Evolutionary conservation across 2,329 filamentous ascomycete genomes (phyloP).

Genomic region (Ophiostoma sp.): DNA sequence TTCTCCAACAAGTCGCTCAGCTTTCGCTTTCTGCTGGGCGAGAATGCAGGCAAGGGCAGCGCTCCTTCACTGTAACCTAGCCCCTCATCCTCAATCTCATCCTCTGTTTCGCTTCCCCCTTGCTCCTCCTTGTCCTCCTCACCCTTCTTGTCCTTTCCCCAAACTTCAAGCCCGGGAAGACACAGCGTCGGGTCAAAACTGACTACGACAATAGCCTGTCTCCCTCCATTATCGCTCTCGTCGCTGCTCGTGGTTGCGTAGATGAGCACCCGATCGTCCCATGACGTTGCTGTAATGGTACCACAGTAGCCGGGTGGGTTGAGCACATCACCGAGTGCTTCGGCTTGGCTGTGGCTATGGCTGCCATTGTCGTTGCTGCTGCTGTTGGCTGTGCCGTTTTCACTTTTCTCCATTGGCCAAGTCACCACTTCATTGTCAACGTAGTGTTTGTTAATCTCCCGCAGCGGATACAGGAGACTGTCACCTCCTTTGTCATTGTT

Average conservation of each 20-base stretch:
- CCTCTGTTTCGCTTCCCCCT: not conserved
- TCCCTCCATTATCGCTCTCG: slow-evolving; percentile 30
- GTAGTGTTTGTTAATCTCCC: slow-evolving; percentile 33
- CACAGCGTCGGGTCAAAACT: slow-evolving; percentile 43
- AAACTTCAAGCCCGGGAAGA: slow-evolving; percentile 21
- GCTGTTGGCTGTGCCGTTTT: not conserved
- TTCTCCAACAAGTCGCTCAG: not conserved
- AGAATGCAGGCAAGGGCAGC: not conserved
- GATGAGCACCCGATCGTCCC: slow-evolving; percentile 51
- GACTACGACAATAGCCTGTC: slow-evolving; percentile 43
- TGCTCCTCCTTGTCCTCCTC: not conserved
- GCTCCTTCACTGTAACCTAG: not conserved
- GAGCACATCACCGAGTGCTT: slow-evolving; percentile 41
- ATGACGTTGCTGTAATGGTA: slow-evolving; percentile 41
- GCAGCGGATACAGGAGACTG: slow-evolving; percentile 30
- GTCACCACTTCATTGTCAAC: slow-evolving; percentile 32
- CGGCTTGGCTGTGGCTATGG: not conserved
- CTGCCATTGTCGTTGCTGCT: too few relatives aligned
- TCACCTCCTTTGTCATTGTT: slow-evolving; percentile 14
- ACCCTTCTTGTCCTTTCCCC: not conserved
- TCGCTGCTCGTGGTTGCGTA: slow-evolving; percentile 42
- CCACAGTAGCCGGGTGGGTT: slow-evolving; percentile 42
- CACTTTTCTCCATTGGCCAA: slow-evolving; percentile 37
- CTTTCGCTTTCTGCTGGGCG: not conserved
- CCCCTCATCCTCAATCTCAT: not conserved